These are phyloP conservation scores for Phylloporus scabripes DNA, from an alignment of 768 basidiomycete species.

Conservation along the genomic window DNA sequence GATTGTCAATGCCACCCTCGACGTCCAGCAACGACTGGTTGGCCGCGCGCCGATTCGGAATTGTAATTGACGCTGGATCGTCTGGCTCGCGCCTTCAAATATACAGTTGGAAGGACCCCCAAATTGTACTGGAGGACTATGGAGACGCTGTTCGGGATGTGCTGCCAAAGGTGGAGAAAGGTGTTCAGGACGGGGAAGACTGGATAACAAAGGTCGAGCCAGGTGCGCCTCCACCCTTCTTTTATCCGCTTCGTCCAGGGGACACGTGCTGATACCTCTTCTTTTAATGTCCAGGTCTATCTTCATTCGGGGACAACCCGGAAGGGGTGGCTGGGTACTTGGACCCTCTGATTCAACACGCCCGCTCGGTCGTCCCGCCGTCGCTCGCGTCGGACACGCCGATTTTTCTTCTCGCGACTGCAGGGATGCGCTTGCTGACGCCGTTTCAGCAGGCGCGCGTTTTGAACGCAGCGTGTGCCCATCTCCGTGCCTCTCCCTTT, in stretches of 20 bases:
- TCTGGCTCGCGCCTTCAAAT: constrained; percentile 95
- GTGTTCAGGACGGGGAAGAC: constrained; percentile 68
- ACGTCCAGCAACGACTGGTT: constrained; percentile 70
- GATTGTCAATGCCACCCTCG: constrained; percentile 66
- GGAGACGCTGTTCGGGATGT: constrained; percentile 44
- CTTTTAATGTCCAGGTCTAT: constrained; percentile 58
- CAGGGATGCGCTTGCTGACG: constrained; percentile 90
- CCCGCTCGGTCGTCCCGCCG: constrained; percentile 77
- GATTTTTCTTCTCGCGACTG: constrained; percentile 91
- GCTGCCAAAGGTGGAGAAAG: constrained; percentile 88
- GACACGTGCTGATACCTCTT: not conserved
- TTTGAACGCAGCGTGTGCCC: constrained; percentile 70
- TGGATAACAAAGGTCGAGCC: constrained; percentile 95
- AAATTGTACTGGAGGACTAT: constrained; percentile 48
- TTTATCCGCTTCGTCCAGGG: not conserved
- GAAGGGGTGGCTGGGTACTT: constrained; percentile 71
- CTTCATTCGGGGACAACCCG: constrained; percentile 68
- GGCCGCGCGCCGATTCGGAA: constrained; percentile 74
- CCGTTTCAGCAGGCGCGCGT: constrained; percentile 64
- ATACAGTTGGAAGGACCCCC: constrained; percentile 92
- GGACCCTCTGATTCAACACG: constrained; percentile 77
- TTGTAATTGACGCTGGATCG: constrained; percentile 98
- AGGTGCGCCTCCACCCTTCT: constrained; percentile 49
- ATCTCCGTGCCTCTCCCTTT: constrained; percentile 77
- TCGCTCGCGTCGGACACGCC: constrained; percentile 82